Evolutionary conservation across 768 basidiomycete genomes (phyloP).

Genomic region (Lentinula detonsa): DNA sequence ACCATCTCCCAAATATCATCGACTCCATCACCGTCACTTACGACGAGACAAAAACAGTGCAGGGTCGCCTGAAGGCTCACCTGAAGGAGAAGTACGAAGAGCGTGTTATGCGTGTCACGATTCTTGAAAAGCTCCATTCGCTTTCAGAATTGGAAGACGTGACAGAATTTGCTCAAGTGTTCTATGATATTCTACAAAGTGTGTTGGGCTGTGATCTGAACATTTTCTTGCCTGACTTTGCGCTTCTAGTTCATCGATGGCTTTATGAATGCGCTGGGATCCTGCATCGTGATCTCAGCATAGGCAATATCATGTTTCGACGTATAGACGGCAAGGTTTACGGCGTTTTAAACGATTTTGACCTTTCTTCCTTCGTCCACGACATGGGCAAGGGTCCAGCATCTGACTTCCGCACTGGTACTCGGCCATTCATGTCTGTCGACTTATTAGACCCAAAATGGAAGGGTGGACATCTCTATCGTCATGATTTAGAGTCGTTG

Average conservation of each 20-base stretch:
- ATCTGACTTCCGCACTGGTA: background rate
- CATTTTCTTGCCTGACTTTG: background rate
- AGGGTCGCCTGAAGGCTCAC: background rate
- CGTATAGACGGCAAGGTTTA: background rate
- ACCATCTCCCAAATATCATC: slow-evolving; percentile 1
- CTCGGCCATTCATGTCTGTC: background rate
- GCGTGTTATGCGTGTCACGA: background rate
- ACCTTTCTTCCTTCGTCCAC: background rate
- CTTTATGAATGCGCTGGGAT: background rate
- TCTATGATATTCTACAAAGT: background rate
- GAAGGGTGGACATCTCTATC: background rate
- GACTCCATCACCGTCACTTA: background rate
- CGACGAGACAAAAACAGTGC: background rate
- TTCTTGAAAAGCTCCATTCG: background rate
- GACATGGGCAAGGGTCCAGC: background rate
- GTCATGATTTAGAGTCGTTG: background rate
- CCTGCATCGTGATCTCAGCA: background rate
- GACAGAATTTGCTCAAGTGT: background rate
- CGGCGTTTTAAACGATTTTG: background rate
- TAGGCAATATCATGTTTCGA: background rate
- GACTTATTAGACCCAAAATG: background rate
- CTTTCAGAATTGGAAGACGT: background rate
- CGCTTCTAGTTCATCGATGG: background rate
- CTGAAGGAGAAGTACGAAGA: background rate
- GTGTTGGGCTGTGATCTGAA: too few relatives aligned